phyloP scores from a whole-genome alignment of 768 basidiomycete genomes.

The Botryobasidium botryosum region DNA sequence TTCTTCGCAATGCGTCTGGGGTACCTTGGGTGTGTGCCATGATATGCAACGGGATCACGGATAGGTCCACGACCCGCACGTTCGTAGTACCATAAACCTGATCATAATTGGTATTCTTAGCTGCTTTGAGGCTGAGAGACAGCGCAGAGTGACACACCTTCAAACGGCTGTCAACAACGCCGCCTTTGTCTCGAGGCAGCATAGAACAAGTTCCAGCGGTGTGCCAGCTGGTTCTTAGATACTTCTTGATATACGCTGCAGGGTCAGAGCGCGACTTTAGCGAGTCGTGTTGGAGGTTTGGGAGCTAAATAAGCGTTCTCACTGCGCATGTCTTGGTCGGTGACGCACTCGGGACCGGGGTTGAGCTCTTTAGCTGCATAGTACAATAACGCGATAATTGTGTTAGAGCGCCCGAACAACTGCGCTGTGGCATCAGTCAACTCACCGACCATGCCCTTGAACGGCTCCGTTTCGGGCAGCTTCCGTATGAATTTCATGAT shows the following conservation, averaged over 20 bases:
- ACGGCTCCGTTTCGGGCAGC: constrained; percentile 13
- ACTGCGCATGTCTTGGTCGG: background rate
- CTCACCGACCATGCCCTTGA: background rate
- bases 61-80: constrained; percentile 24
- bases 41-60: constrained; percentile 35
- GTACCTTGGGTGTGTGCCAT: constrained; percentile 21
- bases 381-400: background rate
- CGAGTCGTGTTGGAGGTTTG: constrained; percentile 17
- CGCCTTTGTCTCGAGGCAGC: constrained; percentile 21
- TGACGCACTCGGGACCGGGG: background rate
- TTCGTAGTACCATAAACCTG: constrained; percentile 25
- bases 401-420: background rate
- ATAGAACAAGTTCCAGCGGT: constrained; percentile 23
- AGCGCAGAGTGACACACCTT: background rate
- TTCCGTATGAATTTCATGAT: constrained; percentile 19
- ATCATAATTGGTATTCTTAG: background rate
- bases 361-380: background rate
- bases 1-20: too few relatives aligned
- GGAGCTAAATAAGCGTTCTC: background rate
- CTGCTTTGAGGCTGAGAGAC: background rate
- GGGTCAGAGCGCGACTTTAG: too few relatives aligned
- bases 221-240: constrained; percentile 18
- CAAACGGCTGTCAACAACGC: constrained; percentile 25
- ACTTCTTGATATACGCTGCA: constrained; percentile 12
- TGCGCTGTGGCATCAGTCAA: background rate